Evolutionary conservation across 148 eudicot genomes (phyloP), one percentile per base, ranked within the genome.

Genomic region (Nepenthes mirabilis): DNA sequence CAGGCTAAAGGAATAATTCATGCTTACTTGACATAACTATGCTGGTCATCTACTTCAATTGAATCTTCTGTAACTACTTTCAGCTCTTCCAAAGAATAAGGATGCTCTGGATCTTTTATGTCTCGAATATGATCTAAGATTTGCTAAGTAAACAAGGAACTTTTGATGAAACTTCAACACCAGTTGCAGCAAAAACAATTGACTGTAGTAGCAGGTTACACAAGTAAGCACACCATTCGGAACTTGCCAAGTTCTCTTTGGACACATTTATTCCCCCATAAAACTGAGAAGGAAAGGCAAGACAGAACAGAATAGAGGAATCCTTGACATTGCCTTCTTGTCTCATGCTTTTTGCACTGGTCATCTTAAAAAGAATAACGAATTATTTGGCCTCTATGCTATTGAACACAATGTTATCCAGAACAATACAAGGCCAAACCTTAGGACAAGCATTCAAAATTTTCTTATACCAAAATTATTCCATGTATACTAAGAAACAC

Each of bases 21-120:
- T 6, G 35, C 59, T 56, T 77, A 93, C 99, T 95, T 82, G 47
- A 88, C 88, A 68, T 77, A 61, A 72, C 81, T 80, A 47, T 66
- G 81, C 43, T 69, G 69, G 74, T 77, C 88, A 74, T 93, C 89
- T 49, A 88, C 63, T 73, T 93, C 96, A 74, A 93, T 67, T 40
- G 99, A 83, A 66, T 93, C 99, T 79, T 93, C 99, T 37, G 96
- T 80, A 33, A 93, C 69, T 55, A 93, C 99, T 74, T 93, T 88
- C 74, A 93, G 79, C 72, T 93, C 91, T 73, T 93, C 99, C 66
- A 93, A 70, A 10, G 99, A 88, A 68, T 93, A 93, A 57, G 99
- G 99, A 82, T 93, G 99, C 68, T 93, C 99, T 11, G 99, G 99
- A 76, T 93, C 96, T 78, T 93, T 93, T 62, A 93, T 93, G 68